Base-by-base conservation (phyloP, 352 stramenopile species). In the Globisporangium takayamanum region DNA sequence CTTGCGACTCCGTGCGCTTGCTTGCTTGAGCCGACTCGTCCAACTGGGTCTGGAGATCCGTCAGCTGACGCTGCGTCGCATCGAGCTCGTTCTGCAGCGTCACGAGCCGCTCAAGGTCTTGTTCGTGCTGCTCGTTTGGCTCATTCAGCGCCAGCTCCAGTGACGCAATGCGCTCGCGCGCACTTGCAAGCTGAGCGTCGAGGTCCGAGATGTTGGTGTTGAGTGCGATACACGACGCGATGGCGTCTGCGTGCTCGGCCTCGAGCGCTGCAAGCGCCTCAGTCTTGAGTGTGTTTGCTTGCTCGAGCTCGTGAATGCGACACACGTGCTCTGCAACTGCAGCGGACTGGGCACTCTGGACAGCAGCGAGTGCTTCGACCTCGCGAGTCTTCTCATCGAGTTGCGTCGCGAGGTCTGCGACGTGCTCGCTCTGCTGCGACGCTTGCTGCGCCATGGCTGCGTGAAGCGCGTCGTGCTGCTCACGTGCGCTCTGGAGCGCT, bases 1-100 rank as follows among this genome's bases (percentile, higher is more conserved):
- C 44, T 36, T 50, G 42, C 46, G n/a, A 57, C 28, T 62, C 37
- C 25, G 41, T 18, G 11, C 57, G 57, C 8, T 62, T 48, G 18
- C 33, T 39, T 12, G 33, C 5, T 10, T 14, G 33, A 10, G 7
- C 10, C 33, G 49, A 4, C 25, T n/a, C 30, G 16, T 20, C 18
- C 5, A 48, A 48, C 12, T 55, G 25, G 8, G 22, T 48, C 2
- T 30, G 46, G 0, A 37, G 15, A 6, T 30, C 42, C 14, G 6
- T 20, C 20, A 61, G 20, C 33, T 61, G 22, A 5, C 36, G 44
- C 36, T 55, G 22, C 14, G 54, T 16, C 1, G 33, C 22, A 7
- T 36, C 33, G 16, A 55, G 22, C 18, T 61, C 55, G 10, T 8
- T 22, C 0, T 12, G 33, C 6, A 42, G 12, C 1, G 49, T 18